Evolutionary conservation across 805 yeast species (phyloP).

Genomic region (Zygoascus flipseniorum): DNA sequence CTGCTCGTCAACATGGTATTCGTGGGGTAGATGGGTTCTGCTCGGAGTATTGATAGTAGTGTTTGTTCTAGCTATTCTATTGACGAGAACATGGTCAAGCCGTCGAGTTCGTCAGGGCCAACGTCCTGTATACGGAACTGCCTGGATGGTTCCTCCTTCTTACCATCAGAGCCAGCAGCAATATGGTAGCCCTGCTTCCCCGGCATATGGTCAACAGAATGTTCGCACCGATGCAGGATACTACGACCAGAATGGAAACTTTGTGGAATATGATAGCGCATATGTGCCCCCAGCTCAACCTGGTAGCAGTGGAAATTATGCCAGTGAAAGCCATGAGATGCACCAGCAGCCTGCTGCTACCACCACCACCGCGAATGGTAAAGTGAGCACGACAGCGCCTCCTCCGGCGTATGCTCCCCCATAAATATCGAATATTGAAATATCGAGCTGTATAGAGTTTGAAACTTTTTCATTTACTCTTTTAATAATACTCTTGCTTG

Average conservation of each 20-base stretch:
- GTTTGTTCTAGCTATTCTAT: conserved; percentile 17
- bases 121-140: conserved; percentile 63
- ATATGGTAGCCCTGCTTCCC: conserved; percentile 29
- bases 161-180: conserved; percentile 51
- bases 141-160: conserved; percentile 85
- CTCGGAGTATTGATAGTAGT: conserved; percentile 22
- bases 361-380: background rate
- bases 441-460: background rate
- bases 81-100: conserved; percentile 19
- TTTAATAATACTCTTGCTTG: too few species aligned
- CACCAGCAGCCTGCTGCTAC: background rate
- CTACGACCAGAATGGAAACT: conserved; percentile 54
- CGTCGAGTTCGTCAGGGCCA: conserved; percentile 30
- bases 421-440: conserved; percentile 9
- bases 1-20: conserved; percentile 17
- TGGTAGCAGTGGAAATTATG: background rate
- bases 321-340: conserved; percentile 5
- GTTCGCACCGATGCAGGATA: conserved; percentile 55
- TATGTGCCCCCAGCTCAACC: conserved; percentile 9
- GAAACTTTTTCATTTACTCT: background rate
- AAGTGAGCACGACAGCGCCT: background rate
- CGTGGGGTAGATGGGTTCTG: conserved; percentile 31
- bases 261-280: conserved; percentile 11
- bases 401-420: conserved; percentile 9
- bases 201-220: conserved; percentile 22